A percentile compares a stretch with the other conserved stretches of the same genome.
These are phyloP conservation scores for Pelargonium australe DNA, from an alignment of 441 rosid species.

Conservation along the genomic window DNA sequence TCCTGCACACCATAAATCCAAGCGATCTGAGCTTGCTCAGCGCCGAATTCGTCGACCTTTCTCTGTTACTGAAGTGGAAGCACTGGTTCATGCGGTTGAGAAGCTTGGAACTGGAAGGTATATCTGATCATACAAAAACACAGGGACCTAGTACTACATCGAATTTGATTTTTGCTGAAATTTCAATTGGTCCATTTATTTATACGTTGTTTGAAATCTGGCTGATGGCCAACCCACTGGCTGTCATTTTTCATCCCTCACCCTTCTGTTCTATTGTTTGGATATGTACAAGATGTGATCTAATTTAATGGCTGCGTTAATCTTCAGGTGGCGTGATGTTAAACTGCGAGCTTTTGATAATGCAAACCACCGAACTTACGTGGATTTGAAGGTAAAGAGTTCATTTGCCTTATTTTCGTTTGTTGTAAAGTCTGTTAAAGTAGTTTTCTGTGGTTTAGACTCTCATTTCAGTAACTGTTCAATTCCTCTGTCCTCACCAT, in stretches of 20 bases:
- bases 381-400: slow-evolving; percentile 77
- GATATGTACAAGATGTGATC: background rate
- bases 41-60: slow-evolving; percentile 99
- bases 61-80: slow-evolving; percentile 96
- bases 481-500: background rate
- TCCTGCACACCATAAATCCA: slow-evolving; percentile 53
- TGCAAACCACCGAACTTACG: slow-evolving; percentile 92
- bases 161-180: too few species aligned
- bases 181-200: too few species aligned
- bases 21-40: slow-evolving; percentile 57
- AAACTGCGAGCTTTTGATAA: slow-evolving; percentile 77
- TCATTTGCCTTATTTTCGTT: background rate
- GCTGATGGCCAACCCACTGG: too few species aligned
- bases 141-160: too few species aligned
- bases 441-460: background rate
- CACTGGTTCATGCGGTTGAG: slow-evolving; percentile 94
- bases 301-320: slow-evolving; percentile 14
- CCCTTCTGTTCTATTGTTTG: background rate
- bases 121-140: background rate
- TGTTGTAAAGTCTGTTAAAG: background rate
- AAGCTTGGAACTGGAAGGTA: slow-evolving; percentile 99
- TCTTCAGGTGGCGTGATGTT: slow-evolving; percentile 90
- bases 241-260: background rate
- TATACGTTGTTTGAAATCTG: background rate
- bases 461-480: background rate